Evolutionary conservation across 176 grass and related monocot species (phyloP).

Genomic region (Alloteropsis semialata): DNA sequence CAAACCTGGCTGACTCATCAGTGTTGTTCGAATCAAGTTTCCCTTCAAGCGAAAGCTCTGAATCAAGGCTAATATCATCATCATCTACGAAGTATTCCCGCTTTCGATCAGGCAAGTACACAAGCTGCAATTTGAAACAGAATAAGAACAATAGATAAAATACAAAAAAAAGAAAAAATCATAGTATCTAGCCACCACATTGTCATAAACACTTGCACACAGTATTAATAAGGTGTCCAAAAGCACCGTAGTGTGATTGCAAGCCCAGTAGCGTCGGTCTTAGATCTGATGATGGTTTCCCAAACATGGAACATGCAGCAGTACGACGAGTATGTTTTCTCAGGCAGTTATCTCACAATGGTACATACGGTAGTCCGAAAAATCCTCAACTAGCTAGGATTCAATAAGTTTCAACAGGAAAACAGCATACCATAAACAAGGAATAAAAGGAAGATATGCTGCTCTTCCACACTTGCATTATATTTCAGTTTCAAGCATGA

Average conservation of each 20-base stretch:
- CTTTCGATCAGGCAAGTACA: constrained; percentile 92
- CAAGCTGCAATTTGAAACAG: constrained; percentile 65
- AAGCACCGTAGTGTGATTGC: background rate
- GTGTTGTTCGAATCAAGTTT: constrained; percentile 54
- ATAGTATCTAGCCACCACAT: background rate
- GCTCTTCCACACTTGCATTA: constrained; percentile 9
- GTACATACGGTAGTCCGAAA: background rate
- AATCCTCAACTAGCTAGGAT: constrained; percentile 3
- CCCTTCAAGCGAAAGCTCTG: constrained; percentile 80
- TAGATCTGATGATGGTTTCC: no score
- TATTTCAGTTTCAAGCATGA: background rate
- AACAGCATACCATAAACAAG: constrained; percentile 1
- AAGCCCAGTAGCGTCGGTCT: background rate
- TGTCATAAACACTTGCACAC: background rate
- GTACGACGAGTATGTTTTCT: background rate
- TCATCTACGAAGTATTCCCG: constrained; percentile 69
- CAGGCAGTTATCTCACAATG: background rate
- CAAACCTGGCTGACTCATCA: constrained; percentile 64
- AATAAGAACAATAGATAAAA: constrained; percentile 26
- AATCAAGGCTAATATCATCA: constrained; percentile 78
- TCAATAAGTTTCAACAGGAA: background rate
- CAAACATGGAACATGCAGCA: constrained; percentile 4
- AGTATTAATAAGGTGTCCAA: background rate
- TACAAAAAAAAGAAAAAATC: background rate
- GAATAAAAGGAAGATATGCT: background rate